phyloP scores from a whole-genome alignment of 192 early-diverging fungal genomes.

The Backusella psychrophila region DNA sequence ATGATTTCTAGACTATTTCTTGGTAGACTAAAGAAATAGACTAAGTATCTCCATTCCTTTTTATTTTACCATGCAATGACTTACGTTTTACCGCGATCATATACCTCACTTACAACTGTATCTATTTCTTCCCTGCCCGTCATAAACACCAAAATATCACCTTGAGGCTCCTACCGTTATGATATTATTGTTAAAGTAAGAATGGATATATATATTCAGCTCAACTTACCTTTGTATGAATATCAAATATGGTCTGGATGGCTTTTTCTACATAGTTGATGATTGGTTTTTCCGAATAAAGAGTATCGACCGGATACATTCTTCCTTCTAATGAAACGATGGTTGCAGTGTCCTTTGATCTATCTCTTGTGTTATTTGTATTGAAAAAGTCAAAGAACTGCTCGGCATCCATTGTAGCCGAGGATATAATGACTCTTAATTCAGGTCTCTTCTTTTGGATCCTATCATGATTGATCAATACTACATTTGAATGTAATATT shows the following conservation, averaged over 20 bases:
- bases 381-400: conserved; percentile 71
- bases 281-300: conserved; percentile 58
- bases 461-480: conserved; percentile 34
- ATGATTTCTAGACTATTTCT: conserved; percentile 38
- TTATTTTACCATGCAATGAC: conserved; percentile 3
- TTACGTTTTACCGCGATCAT: conserved; percentile 52
- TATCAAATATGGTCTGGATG: conserved; percentile 72
- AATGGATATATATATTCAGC: neutral
- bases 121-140: conserved; percentile 81
- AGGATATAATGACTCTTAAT: conserved; percentile 72
- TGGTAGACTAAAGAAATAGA: conserved; percentile 28
- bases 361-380: conserved; percentile 42
- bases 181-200: neutral
- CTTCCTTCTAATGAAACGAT: conserved; percentile 76
- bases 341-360: conserved; percentile 49
- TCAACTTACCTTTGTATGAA: conserved; percentile 52
- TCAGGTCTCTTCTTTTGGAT: conserved; percentile 70
- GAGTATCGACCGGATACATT: conserved; percentile 68
- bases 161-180: conserved; percentile 44
- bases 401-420: conserved; percentile 80
- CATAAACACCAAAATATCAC: conserved; percentile 71
- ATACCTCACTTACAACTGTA: conserved; percentile 54
- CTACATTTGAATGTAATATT: neutral
- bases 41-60: neutral
- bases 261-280: conserved; percentile 63